Conservation (phyloP, 129 eudicot genomes). For the Chrysanthemum seticuspe region DNA sequence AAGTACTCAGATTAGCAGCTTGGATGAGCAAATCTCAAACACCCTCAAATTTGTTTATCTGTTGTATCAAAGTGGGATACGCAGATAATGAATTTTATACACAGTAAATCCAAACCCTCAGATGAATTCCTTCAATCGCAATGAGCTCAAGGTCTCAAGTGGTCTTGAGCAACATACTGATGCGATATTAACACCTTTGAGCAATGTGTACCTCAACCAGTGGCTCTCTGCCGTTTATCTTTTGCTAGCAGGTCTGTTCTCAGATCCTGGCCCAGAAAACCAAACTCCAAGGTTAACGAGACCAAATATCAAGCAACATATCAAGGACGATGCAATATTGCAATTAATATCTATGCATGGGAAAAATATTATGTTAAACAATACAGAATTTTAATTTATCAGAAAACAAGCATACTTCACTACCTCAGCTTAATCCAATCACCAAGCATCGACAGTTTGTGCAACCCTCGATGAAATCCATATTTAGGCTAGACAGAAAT, state of each 20-base stretch:
- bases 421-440: slow-evolving; percentile 2
- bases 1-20: too few species aligned
- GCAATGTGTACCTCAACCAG: slow-evolving; percentile 43
- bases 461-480: not conserved
- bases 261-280: slow-evolving; percentile 15
- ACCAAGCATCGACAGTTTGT: not conserved
- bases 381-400: not conserved
- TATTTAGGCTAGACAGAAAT: slow-evolving; percentile 13
- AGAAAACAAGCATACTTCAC: slow-evolving; percentile 8
- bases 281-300: not conserved
- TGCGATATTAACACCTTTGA: slow-evolving; percentile 69
- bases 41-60: too few species aligned
- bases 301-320: not conserved
- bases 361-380: not conserved
- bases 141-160: slow-evolving; percentile 55
- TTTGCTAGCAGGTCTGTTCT: slow-evolving; percentile 37
- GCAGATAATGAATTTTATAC: too few species aligned
- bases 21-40: too few species aligned
- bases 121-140: slow-evolving; percentile 42
- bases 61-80: too few species aligned
- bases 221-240: slow-evolving; percentile 50
- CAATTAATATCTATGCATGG: not conserved
- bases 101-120: slow-evolving; percentile 50
- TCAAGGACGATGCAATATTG: not conserved
- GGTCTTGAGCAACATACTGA: slow-evolving; percentile 62